Evolutionary conservation across 73 alveolate genomes (phyloP), one percentile per base, ranked within the genome.

Genomic region (Paramecium biaurelia): DNA sequence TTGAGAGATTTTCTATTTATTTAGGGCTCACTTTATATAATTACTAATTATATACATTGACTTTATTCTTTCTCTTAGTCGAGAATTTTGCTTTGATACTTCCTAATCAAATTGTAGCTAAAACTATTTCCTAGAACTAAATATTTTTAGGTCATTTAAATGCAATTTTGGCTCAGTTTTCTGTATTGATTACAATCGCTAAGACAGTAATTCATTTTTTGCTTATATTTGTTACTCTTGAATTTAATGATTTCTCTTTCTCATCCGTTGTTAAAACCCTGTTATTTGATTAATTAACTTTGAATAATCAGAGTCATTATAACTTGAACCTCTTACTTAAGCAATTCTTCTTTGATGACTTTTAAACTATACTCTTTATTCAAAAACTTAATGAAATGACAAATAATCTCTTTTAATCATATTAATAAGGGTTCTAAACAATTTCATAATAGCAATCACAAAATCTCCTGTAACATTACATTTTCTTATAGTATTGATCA

Each of bases 371-470:
- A 63, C 84, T 63, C 84, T 63, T 63, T 63, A 32, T 63, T 63
- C 84, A 63, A 63, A 63, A 8, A 63, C 84, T 32, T 63, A 63
- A 63, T 63, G 84, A 63, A 63, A 63, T 63, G 84, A 63, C 84
- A 63, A 63, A 63, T 63, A 63, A 63, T 63, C 84, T 63, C 45
- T 63, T 63, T 63, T 63, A 63, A 63, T 63, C 84, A 63, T 63
- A 63, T 63, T 63, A 63, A 63, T 63, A 24, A 14, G 47, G 84
- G 84, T 63, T 63, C 49, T 26, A 63, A 32, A 63, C 49, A 49
- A 63, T 21, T 32, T 30, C 1, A 63, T 14, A 23, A 26, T 53
- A 53, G 30, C 68, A 20, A 53, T 53, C 30, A 53, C 68, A 53
- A 53, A 53, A 53, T 53, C 68, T 53, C 32, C 21, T 53, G 68